Evolutionary conservation across 495 filamentous ascomycete genomes (phyloP).

Genomic region (Thozetella sp.): DNA sequence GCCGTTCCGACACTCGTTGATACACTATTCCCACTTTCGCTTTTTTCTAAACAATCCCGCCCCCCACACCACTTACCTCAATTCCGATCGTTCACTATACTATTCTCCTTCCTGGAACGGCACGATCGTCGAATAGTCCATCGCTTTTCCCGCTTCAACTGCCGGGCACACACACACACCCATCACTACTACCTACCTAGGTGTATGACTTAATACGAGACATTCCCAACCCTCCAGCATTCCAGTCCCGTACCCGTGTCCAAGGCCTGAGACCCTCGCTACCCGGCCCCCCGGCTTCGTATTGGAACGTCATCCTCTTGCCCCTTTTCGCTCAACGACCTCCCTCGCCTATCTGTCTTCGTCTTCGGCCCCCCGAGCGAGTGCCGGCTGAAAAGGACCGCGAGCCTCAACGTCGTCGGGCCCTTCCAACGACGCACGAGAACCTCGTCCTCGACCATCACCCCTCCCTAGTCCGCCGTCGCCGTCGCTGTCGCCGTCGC

Average conservation of each 20-base stretch:
- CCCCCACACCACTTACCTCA: neutral
- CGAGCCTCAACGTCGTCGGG: too few species aligned
- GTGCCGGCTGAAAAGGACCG: too few species aligned
- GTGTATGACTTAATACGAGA: neutral
- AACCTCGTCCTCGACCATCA: neutral
- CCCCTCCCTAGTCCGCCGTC: too few species aligned
- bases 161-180: too few species aligned
- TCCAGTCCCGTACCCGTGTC: neutral
- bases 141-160: too few species aligned
- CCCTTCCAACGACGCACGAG: neutral
- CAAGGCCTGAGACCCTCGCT: too few species aligned
- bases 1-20: conserved; percentile 12
- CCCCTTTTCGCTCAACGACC: neutral
- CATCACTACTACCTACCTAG: neutral
- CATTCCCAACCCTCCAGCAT: neutral
- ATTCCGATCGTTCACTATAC: neutral
- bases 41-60: too few species aligned
- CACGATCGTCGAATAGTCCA: too few species aligned
- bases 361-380: neutral
- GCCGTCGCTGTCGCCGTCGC: too few species aligned
- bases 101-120: neutral
- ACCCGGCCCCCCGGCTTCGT: neutral
- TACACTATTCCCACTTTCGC: conserved; percentile 24
- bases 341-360: neutral
- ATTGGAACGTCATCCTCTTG: neutral